A percentile compares a stretch with the other conserved stretches of the same genome.
Evolutionary conservation across 2,329 filamentous ascomycete genomes (phyloP).

Genomic region (Beauveria scarabaeidicola): DNA sequence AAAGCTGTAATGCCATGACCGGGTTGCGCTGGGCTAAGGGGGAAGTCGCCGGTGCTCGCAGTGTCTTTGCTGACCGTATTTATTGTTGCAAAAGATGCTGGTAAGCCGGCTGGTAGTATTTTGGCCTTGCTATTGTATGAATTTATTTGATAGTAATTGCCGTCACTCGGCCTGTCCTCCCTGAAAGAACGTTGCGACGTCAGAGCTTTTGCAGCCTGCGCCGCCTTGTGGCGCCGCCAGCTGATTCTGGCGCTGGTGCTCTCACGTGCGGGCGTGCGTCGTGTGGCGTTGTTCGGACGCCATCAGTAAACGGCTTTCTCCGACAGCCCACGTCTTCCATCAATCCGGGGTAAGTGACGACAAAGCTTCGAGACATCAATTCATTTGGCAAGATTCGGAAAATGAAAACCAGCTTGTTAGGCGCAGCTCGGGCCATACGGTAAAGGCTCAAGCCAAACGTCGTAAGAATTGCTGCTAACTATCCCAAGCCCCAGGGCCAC

Average conservation of each 20-base stretch:
- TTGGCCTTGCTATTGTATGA: neutral
- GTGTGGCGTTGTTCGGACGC: constrained; percentile 2
- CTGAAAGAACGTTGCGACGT: constrained; percentile 3
- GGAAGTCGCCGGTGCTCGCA: neutral
- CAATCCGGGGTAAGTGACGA: neutral
- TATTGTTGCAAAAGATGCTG: neutral
- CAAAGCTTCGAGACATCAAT: neutral
- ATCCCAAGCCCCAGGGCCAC: neutral
- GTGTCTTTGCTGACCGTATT: neutral
- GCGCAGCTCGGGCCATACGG: neutral
- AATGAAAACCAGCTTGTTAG: neutral
- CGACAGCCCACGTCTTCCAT: neutral
- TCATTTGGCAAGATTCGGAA: neutral
- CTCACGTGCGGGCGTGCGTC: neutral
- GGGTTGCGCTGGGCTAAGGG: neutral
- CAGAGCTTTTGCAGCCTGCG: constrained; percentile 9
- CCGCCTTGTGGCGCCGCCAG: constrained; percentile 6
- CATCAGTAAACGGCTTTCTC: neutral
- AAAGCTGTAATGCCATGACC: constrained; percentile 2
- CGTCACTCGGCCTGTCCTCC: neutral
- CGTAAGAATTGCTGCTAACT: neutral
- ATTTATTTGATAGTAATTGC: neutral
- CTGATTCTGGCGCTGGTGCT: constrained; percentile 1
- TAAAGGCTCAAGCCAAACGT: neutral
- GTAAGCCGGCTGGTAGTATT: no score